Evolutionary conservation across 2,329 filamentous ascomycete species (phyloP), one percentile per base, ranked within the genome.

Genomic region (Fusarium transvaalense): DNA sequence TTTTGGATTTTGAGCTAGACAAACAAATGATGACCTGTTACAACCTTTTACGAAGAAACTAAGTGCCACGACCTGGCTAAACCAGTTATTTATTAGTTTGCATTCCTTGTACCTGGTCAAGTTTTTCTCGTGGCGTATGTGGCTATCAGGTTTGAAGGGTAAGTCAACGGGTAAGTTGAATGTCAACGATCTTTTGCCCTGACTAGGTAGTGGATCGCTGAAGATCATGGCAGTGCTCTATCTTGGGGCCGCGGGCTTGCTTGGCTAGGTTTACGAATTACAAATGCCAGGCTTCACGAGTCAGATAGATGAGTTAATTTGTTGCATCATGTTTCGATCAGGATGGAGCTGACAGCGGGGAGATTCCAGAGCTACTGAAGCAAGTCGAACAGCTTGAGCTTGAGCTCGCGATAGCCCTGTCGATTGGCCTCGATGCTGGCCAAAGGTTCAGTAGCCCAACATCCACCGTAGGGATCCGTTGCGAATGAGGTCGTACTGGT

Each of bases 31-130:
- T 45, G 53, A 25, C 38, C 42, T 66, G 23, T 52, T 64, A 55
- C 48, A 51, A 34, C 34, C 19, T 47, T 61, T 35, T 41, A 50
- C 34, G 45, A 37, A 23, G 25, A 65, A 66, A 42, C 10, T 14
- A 50, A 45, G 42, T 61, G 55, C 61, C 65, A 56, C 56, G 15
- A 32, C 29, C 45, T n/a, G 34, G 17, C 61, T 39, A 46, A 47
- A 15, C 25, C 27, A 37, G 37, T 46, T 57, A 14, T 53, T 39
- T 38, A 43, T 50, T 64, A 48, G 61, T 54, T 52, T 65, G 31
- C 56, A 66, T 66, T 66, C 64, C 62, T 66, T 17, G 23, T 66
- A 21, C 60, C 41, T 53, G 37, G 41, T 43, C 27, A 39, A 35
- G 31, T 48, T 64, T 54, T 48, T 12, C 29, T 25, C 13, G n/a